These are phyloP conservation scores for Magnolia changhungtana DNA, from an alignment of 164 flowering plant genomes.

Conservation along the genomic window DNA sequence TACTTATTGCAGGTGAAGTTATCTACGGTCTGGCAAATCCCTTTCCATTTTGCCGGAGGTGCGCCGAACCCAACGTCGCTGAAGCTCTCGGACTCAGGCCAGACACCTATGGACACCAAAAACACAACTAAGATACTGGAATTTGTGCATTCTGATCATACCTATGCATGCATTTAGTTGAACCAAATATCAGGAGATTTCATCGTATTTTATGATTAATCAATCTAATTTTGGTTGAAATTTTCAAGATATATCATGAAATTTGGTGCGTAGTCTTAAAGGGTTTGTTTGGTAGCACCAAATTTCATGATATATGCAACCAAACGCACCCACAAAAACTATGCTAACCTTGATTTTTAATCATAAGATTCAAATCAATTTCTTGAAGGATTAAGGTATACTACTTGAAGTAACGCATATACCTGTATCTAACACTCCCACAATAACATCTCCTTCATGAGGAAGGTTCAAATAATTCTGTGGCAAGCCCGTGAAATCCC, in stretches of 20 bases:
- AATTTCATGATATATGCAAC: too few species aligned
- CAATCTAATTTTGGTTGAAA: too few species aligned
- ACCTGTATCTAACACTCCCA: conserved; percentile 49
- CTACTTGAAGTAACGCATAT: neutral
- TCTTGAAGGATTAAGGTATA: neutral
- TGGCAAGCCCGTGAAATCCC: conserved; percentile 42
- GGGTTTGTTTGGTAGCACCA: too few species aligned
- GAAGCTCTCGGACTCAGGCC: conserved; percentile 62
- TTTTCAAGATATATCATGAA: too few species aligned
- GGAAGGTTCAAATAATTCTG: neutral
- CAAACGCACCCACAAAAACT: too few species aligned
- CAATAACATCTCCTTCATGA: conserved; percentile 30
- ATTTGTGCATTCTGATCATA: neutral
- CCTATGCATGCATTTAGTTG: too few species aligned
- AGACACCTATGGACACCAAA: conserved; percentile 38
- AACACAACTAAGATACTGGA: too few species aligned
- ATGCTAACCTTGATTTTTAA: too few species aligned
- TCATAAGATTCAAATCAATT: neutral
- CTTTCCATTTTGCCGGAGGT: conserved; percentile 72
- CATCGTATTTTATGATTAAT: too few species aligned
- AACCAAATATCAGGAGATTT: too few species aligned
- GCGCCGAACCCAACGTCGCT: conserved; percentile 47
- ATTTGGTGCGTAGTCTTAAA: too few species aligned
- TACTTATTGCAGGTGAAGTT: conserved; percentile 68
- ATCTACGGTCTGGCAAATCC: conserved; percentile 31